Percentiles rank a stretch among this genome's conserved stretches.
These are phyloP conservation scores for Alternaria dauci DNA, from an alignment of 2,329 filamentous ascomycete species.

Conservation along the genomic window DNA sequence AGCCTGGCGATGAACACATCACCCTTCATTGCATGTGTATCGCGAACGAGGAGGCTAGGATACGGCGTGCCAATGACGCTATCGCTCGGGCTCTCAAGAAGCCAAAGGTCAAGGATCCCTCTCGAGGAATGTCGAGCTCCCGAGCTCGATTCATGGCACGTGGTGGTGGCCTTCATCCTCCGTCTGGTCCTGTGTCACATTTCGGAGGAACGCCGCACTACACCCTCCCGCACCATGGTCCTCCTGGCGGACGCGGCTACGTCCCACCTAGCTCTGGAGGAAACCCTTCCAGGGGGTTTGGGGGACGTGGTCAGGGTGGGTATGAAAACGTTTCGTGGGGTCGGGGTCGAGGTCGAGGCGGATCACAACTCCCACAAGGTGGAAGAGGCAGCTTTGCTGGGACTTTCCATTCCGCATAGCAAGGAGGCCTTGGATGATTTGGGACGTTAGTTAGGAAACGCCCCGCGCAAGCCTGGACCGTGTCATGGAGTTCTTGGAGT, in stretches of 20 bases:
- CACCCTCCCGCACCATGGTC: not conserved
- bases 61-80: conserved; percentile 6
- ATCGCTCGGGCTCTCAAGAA: not conserved
- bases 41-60: not conserved
- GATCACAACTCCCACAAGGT: not conserved
- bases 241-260: not conserved
- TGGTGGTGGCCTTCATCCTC: not conserved
- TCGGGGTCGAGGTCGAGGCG: conserved; percentile 1
- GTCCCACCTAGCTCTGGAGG: not conserved
- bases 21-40: conserved; percentile 13
- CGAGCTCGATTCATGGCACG: not conserved
- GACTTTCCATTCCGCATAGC: not conserved
- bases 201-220: not conserved
- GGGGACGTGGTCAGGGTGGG: not conserved
- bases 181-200: not conserved
- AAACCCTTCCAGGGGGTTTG: not conserved
- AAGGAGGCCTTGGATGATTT: not conserved
- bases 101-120: not conserved
- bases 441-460: not conserved
- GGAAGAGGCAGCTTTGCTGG: not conserved
- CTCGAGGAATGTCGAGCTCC: not conserved
- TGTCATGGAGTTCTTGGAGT: not conserved
- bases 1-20: conserved; percentile 12
- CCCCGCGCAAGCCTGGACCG: not conserved
- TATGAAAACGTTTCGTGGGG: not conserved